phyloP scores from a whole-genome alignment of 2,329 filamentous ascomycete species.

The Scopulariopsis brevicaulis region DNA sequence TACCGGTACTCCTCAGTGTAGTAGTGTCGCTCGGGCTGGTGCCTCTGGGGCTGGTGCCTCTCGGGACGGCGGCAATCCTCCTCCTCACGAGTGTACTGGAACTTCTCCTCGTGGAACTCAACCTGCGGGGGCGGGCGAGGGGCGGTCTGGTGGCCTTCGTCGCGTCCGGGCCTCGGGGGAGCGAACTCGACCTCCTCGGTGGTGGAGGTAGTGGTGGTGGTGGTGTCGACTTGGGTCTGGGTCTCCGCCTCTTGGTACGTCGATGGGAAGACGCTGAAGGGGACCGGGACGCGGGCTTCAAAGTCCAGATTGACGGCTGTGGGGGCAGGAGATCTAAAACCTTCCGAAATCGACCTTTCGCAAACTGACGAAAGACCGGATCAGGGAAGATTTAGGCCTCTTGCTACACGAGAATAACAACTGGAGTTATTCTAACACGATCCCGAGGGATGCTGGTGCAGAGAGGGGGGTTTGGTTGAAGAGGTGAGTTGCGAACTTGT shows the following conservation, averaged over 20 bases:
- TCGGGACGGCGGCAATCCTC: conserved; percentile 66
- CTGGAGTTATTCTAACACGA: conserved; percentile 5
- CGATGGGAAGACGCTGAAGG: conserved; percentile 99
- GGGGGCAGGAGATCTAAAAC: conserved; percentile 46
- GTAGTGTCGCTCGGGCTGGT: conserved; percentile 8
- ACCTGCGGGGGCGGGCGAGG: conserved; percentile 27
- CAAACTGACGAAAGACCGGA: conserved; percentile 54
- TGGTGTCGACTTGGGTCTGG: conserved; percentile 31
- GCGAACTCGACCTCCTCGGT: conserved; percentile 87
- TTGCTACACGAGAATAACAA: conserved; percentile 41
- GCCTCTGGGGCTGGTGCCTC: conserved; percentile 22
- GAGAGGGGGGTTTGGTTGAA: conserved; percentile 1
- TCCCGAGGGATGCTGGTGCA: conserved; percentile 5
- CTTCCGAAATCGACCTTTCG: conserved; percentile 35
- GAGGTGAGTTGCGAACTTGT: not conserved
- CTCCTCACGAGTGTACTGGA: conserved; percentile 69
- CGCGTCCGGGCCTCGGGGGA: conserved; percentile 74
- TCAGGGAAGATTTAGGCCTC: conserved; percentile 56
- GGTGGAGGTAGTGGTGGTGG: conserved; percentile 8
- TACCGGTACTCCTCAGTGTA: conserved; percentile 41
- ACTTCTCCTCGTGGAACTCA: conserved; percentile 66
- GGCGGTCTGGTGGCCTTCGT: conserved; percentile 87
- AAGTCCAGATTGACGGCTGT: conserved; percentile 97
- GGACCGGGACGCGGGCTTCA: conserved; percentile 98
- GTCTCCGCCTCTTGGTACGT: conserved; percentile 64